A percentile compares a stretch with the other conserved stretches of the same genome.
These are phyloP conservation scores for Cocos nucifera DNA, from an alignment of 176 grass and related monocot species.

Conservation along the genomic window DNA sequence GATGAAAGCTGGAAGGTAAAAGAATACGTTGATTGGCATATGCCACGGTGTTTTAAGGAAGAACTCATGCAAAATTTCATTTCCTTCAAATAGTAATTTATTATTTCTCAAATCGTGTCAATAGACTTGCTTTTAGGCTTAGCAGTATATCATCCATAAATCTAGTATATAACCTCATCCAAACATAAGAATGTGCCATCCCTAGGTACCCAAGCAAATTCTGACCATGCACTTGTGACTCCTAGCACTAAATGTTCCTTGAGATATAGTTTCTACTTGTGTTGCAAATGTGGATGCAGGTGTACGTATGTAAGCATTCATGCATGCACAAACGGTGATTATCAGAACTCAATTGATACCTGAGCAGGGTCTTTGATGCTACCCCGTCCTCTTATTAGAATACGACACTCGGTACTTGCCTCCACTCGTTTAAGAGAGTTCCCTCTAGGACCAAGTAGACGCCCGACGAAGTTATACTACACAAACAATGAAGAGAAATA, in stretches of 20 bases:
- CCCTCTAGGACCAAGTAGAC: slow-evolving; percentile 92
- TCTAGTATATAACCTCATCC: too few species aligned
- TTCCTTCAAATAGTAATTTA: too few species aligned
- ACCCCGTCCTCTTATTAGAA: slow-evolving; percentile 85
- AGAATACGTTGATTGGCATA: too few species aligned
- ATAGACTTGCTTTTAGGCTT: too few species aligned
- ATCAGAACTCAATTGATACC: slow-evolving; percentile 33
- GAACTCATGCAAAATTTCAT: too few species aligned
- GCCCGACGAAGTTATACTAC: slow-evolving; percentile 94
- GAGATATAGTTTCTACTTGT: neutral
- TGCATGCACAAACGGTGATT: neutral
- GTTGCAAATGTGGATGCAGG: slow-evolving; percentile 11
- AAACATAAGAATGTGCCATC: too few species aligned
- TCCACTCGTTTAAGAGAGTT: slow-evolving; percentile 95
- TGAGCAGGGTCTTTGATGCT: slow-evolving; percentile 92
- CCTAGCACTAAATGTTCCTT: neutral
- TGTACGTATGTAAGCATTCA: slow-evolving; percentile 3
- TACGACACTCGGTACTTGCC: slow-evolving; percentile 84
- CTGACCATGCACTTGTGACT: neutral
- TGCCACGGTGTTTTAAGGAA: too few species aligned
- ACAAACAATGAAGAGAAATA: slow-evolving; percentile 2
- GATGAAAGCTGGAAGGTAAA: too few species aligned
- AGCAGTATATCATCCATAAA: too few species aligned
- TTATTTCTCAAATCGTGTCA: too few species aligned
- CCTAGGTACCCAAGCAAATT: neutral